Evolutionary conservation across 139 green algal genomes (phyloP).

Genomic region (Tetradesmus obliquus): DNA sequence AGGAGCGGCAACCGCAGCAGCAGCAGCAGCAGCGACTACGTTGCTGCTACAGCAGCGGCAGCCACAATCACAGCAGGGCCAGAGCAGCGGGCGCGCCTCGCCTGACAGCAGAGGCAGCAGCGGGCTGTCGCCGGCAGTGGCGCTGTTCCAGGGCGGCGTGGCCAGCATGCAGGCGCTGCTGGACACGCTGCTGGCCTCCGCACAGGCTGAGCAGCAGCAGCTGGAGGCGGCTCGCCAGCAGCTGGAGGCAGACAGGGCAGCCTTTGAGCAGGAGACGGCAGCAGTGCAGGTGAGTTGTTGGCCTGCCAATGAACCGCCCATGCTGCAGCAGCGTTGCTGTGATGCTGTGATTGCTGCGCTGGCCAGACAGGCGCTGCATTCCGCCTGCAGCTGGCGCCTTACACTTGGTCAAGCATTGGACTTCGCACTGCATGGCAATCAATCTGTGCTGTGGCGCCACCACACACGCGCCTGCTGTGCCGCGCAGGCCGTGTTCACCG

Average conservation of each 20-base stretch:
- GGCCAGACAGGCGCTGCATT: too few relatives aligned
- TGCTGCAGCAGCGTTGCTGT: not conserved
- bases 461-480: not conserved
- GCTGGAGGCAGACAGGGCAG: slow-evolving; percentile 58
- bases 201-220: slow-evolving; percentile 54
- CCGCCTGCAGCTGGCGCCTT: too few relatives aligned
- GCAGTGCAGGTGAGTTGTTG: slow-evolving; percentile 51
- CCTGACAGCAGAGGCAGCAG: not conserved
- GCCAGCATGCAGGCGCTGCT: slow-evolving; percentile 47
- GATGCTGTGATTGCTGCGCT: not conserved
- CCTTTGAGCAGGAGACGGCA: slow-evolving; percentile 57
- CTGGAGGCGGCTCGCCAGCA: slow-evolving; percentile 44
- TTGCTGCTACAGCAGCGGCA: not conserved
- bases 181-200: slow-evolving; percentile 44
- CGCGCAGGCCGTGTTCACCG: slow-evolving; percentile 32
- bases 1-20: not conserved
- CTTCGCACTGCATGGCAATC: too few relatives aligned
- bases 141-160: slow-evolving; percentile 34
- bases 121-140: slow-evolving; percentile 24
- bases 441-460: too few relatives aligned
- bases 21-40: not conserved
- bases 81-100: not conserved
- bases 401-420: too few relatives aligned
- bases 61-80: not conserved
- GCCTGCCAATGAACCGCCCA: not conserved